Evolutionary conservation across 2,329 filamentous ascomycete genomes (phyloP), one percentile per base, ranked within the genome.

Genomic region (Botrytis fabae): DNA sequence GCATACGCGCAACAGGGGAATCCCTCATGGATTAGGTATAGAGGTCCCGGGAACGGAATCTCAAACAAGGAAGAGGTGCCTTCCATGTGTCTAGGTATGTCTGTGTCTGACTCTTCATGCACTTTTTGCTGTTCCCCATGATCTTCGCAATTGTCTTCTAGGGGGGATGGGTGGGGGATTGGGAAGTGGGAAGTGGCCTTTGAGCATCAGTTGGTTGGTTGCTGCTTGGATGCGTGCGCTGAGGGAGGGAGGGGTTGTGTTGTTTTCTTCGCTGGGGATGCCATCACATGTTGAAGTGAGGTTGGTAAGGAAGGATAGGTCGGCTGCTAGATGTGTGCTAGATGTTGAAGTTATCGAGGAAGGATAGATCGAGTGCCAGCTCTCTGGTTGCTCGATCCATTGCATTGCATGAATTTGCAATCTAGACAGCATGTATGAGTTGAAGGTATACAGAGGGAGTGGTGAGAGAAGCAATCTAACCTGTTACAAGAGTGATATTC

Each of bases 211-310:
- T 35, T 60, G 22, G 57, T 35, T 38, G 22, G 28, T 14, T 12
- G 6, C 20, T 59, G 6, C 32, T 22, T 60, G 57, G 32, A 60
- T 14, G 57, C 25, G 59, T 7, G 57, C 16, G 25, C 40, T 20
- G 28, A 28, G 28, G 28, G 61, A 28, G 61, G 42, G 75, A 12
- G 85, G 70, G 14, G 80, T 73, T 77, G 91, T 51, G 12, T n/a
- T 18, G 7, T 2, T n/a, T 16, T 64, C 28, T 28, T 46, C 9
- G n/a, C 9, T n/a, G n/a, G 12, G 14, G 18, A 18, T 64, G 40
- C 18, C 35, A 18, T 35, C 1, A 22, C 25, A 48, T 48, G 22
- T 10, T 48, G 44, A 20, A 48, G 44, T 48, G 44, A 48, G 2
- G 44, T 51, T n/a, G 25, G n/a, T 4, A 51, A 51, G 46, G 46